Percentiles rank a stretch among this genome's conserved stretches.
These are phyloP conservation scores for Exophiala oligosperma DNA, from an alignment of 2,329 filamentous ascomycete genomes.

Conservation along the genomic window DNA sequence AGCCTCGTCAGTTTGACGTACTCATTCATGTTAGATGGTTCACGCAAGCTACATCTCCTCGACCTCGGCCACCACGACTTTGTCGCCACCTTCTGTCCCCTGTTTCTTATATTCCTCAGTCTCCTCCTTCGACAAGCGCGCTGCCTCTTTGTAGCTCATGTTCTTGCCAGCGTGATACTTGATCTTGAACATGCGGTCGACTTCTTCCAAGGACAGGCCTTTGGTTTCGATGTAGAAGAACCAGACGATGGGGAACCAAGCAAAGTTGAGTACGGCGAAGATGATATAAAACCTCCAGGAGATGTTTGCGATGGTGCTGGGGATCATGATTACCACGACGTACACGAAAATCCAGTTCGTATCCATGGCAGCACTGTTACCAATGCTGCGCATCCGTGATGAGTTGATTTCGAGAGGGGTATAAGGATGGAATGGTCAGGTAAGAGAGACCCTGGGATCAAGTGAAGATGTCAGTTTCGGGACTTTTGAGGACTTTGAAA, in stretches of 20 bases:
- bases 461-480: neutral
- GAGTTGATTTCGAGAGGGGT: constrained; percentile 36
- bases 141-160: constrained; percentile 6
- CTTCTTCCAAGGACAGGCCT: constrained; percentile 7
- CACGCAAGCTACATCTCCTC: constrained; percentile 2
- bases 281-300: constrained; percentile 48
- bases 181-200: constrained; percentile 11
- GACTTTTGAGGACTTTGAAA: neutral
- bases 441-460: neutral
- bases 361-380: constrained; percentile 35
- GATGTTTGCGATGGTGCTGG: constrained; percentile 43
- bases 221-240: constrained; percentile 32
- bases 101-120: neutral
- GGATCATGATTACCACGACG: constrained; percentile 39
- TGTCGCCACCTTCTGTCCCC: neutral
- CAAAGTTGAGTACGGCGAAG: constrained; percentile 42
- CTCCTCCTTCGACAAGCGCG: constrained; percentile 5
- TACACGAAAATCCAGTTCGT: constrained; percentile 42
- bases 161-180: constrained; percentile 1
- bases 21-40: too few relatives aligned
- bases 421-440: constrained; percentile 29
- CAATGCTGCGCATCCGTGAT: constrained; percentile 33
- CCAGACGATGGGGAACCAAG: constrained; percentile 37
- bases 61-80: constrained; percentile 1
- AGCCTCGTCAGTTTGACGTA: too few relatives aligned